These are phyloP conservation scores for Oenanthe sinensis DNA, from an alignment of 129 eudicot genomes.

Conservation along the genomic window DNA sequence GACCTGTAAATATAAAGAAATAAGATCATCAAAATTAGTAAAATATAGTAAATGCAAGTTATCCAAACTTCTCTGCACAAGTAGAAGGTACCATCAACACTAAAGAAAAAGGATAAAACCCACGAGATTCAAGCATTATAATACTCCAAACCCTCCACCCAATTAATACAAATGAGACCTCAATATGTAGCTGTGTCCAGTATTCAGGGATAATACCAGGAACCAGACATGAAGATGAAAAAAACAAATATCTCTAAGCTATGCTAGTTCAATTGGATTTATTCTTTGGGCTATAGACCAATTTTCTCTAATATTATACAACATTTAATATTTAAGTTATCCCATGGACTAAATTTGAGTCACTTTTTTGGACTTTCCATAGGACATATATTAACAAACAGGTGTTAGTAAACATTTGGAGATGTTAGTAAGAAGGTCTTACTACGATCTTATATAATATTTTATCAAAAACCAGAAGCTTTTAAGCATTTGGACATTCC, in stretches of 20 bases:
- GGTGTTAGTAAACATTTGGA: no score
- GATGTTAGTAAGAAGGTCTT: no score
- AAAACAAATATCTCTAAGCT: background rate
- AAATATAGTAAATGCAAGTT: background rate
- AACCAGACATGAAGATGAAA: background rate
- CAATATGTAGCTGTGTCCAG: background rate
- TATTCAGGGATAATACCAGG: background rate
- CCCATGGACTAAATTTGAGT: background rate
- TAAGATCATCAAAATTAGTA: background rate
- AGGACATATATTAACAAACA: background rate
- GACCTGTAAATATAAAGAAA: slow-evolving; percentile 30
- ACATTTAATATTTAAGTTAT: background rate
- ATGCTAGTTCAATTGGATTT: background rate
- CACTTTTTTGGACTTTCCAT: background rate
- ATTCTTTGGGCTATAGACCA: background rate
- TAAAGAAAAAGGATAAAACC: background rate
- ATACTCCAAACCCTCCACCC: background rate
- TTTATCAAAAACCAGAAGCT: no score
- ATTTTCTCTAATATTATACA: background rate
- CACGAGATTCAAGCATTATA: background rate
- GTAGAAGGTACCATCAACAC: background rate
- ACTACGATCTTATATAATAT: no score
- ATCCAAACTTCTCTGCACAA: background rate
- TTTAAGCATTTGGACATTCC: background rate
- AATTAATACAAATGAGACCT: background rate